Base-by-base conservation (phyloP, 192 early-diverging fungal genomes). In the Chytriomyces sp. region DNA sequence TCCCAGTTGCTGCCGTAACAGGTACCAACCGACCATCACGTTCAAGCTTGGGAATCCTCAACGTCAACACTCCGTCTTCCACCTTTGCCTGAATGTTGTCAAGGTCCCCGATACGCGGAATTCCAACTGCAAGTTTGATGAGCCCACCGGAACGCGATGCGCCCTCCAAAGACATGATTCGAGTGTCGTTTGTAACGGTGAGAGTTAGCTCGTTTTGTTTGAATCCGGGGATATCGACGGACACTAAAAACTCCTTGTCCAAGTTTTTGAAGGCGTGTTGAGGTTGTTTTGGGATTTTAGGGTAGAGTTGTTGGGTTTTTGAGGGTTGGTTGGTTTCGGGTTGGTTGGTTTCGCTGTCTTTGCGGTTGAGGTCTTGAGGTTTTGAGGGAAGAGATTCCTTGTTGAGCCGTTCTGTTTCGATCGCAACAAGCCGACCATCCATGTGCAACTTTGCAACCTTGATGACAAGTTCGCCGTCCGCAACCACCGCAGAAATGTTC, bases 211-310 rank as follows among this genome's bases (percentile, higher is more conserved):
- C 26, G 20, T 7, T 9, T n/a, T 61, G 71, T n/a, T 57, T 23
- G 53, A 62, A 73, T 62, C 71, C 71, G 53, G 71, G 71, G 9
- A 70, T 23, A n/a, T 70, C 69, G 69, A 70, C 69, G 8, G 69
- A 57, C 8, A 59, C 24, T 5, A 23, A 2, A 44, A 70, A 70
- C n/a, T 53, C 10, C 13, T 23, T 50, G 20, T 16, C 20, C 20
- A 24, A 47, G 9, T n/a, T 26, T 13, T n/a, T 59, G 53, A 70
- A 70, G 26, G 5, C 18, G 53, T 70, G 69, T 35, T 35, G 35
- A 35, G 35, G 35, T 4, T 35, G 35, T 35, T 4, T 35, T 35
- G 35, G 35, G 35, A 35, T 35, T 35, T 35, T 35, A 35, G 35
- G 35, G 35, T 35, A 4, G 35, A 35, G 35, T 35, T 35, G 35